These are phyloP conservation scores for Syzygium aromaticum DNA, from an alignment of 345 rosid genomes.

Conservation along the genomic window DNA sequence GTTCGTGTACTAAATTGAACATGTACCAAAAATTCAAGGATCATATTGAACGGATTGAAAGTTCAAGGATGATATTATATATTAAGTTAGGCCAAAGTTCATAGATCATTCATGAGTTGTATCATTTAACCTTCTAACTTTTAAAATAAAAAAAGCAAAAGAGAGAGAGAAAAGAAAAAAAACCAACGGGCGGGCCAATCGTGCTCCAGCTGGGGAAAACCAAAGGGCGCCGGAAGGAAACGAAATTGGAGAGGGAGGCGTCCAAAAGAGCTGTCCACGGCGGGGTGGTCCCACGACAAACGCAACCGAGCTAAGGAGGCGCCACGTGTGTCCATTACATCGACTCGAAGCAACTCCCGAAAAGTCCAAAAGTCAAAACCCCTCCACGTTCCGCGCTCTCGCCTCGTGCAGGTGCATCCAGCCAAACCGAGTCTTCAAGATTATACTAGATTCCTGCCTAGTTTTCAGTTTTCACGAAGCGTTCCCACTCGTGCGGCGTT, in stretches of 20 bases:
- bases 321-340: background rate
- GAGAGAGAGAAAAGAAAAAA: fast-evolving
- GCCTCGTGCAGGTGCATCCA: background rate
- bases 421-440: background rate
- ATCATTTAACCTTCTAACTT: no score
- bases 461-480: background rate
- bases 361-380: background rate
- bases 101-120: no score
- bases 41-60: no score
- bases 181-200: background rate
- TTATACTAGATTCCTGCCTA: background rate
- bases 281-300: background rate
- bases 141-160: background rate
- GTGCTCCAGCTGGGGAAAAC: background rate
- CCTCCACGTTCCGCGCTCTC: background rate
- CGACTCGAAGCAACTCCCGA: background rate
- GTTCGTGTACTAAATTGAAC: no score
- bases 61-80: no score
- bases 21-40: no score
- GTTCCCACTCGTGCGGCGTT: background rate
- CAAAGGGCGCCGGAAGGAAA: background rate
- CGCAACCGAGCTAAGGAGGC: background rate
- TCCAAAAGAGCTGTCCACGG: background rate
- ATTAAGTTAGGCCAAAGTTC: no score
- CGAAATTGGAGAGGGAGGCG: background rate